Evolutionary conservation across 306 rosid genomes (phyloP).

Genomic region (Quercus aquifolioides): DNA sequence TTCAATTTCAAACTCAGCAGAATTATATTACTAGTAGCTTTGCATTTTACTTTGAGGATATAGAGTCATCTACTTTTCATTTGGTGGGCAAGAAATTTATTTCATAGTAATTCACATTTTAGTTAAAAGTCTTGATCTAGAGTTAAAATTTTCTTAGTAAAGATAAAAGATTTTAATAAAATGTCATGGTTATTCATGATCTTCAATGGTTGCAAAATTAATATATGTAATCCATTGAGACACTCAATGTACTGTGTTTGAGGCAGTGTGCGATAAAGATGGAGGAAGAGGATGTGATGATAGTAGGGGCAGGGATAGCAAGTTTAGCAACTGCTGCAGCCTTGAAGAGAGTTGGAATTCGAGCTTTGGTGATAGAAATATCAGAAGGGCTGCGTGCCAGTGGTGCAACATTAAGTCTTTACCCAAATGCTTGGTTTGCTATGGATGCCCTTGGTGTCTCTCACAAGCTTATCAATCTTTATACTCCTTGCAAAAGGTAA

Average conservation of each 20-base stretch:
- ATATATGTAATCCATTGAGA: background rate
- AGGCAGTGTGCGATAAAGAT: background rate
- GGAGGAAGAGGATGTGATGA: background rate
- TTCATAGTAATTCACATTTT: too few species aligned
- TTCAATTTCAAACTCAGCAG: too few species aligned
- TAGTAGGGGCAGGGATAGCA: conserved; percentile 17
- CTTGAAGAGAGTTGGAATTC: conserved; percentile 7
- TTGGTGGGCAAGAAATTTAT: too few species aligned
- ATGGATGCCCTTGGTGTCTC: conserved; percentile 14
- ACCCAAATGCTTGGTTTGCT: conserved; percentile 10
- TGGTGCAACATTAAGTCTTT: conserved; percentile 4
- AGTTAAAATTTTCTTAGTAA: too few species aligned
- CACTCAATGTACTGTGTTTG: background rate
- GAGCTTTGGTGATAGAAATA: conserved; percentile 17
- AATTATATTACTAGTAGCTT: too few species aligned
- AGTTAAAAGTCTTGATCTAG: too few species aligned
- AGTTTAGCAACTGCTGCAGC: conserved; percentile 14
- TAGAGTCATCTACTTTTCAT: too few species aligned
- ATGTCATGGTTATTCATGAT: too few species aligned
- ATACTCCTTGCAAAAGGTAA: background rate
- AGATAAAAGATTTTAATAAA: too few species aligned
- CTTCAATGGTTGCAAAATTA: too few species aligned
- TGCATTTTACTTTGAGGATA: too few species aligned
- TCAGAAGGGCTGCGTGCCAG: background rate
- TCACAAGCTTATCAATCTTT: background rate